These are phyloP conservation scores for Pyricularia pennisetigena DNA, from an alignment of 2,329 filamentous ascomycete species.

Conservation along the genomic window DNA sequence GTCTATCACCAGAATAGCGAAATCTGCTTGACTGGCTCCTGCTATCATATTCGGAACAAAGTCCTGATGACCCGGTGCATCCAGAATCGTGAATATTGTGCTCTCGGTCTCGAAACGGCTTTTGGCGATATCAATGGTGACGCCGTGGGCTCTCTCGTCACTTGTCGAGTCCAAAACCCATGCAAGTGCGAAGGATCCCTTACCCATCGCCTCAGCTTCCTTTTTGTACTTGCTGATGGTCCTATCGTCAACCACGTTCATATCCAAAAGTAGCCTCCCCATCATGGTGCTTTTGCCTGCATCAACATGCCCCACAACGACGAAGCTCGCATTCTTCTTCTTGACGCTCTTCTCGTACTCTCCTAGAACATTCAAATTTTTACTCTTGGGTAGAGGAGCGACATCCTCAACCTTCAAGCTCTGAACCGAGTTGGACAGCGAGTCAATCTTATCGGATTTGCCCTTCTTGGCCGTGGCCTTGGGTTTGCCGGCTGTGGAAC, in stretches of 20 bases:
- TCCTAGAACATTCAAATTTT: constrained; percentile 74
- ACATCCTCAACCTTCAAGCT: constrained; percentile 32
- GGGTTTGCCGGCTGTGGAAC: constrained; percentile 39
- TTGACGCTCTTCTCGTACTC: constrained; percentile 67
- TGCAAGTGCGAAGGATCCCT: constrained; percentile 89
- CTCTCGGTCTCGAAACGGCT: constrained; percentile 87
- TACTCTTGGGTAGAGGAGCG: constrained; percentile 51
- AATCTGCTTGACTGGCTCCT: constrained; percentile 89
- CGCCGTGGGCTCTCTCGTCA: constrained; percentile 80
- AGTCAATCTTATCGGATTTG: constrained; percentile 14
- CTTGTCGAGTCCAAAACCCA: constrained; percentile 93
- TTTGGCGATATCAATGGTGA: constrained; percentile 94
- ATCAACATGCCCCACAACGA: constrained; percentile 93
- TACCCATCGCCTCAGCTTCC: constrained; percentile 85
- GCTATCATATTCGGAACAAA: constrained; percentile 99
- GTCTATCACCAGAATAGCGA: constrained; percentile 90
- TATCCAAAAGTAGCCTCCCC: constrained; percentile 84
- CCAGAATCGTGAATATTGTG: constrained; percentile 85
- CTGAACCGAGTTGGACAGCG: constrained; percentile 25
- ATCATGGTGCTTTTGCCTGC: constrained; percentile 97
- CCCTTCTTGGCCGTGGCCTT: constrained; percentile 27
- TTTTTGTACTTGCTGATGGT: constrained; percentile 81
- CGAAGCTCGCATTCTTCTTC: constrained; percentile 82
- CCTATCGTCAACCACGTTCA: constrained; percentile 78
- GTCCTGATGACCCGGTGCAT: constrained; percentile 88